A percentile compares a stretch with the other conserved stretches of the same genome.
These are phyloP conservation scores for Ganoderma multipileum DNA, from an alignment of 1,284 basidiomycete species.

Conservation along the genomic window DNA sequence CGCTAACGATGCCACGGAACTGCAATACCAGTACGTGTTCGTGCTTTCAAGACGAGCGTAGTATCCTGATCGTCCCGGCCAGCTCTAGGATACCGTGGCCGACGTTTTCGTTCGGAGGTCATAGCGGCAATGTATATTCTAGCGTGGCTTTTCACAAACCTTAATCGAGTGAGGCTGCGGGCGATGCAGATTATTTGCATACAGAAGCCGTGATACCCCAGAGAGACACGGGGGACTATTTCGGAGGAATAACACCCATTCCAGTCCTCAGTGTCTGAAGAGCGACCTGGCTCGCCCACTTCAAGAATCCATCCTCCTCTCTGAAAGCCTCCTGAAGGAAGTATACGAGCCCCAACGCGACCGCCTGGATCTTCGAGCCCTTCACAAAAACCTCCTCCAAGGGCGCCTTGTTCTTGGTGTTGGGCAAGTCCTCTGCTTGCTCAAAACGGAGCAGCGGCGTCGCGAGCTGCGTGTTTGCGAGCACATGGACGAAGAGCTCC, in stretches of 20 bases:
- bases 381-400: constrained; percentile 81
- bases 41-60: neutral
- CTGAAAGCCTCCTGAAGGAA: constrained; percentile 64
- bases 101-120: constrained; percentile 79
- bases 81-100: constrained; percentile 78
- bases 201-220: neutral
- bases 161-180: neutral
- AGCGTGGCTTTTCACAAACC: constrained; percentile 76
- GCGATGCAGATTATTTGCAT: neutral
- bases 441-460: constrained; percentile 62
- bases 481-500: constrained; percentile 70
- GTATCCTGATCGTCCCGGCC: neutral
- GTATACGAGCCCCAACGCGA: constrained; percentile 74
- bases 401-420: constrained; percentile 59
- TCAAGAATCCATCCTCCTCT: constrained; percentile 53
- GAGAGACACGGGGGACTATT: neutral
- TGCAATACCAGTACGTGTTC: constrained; percentile 67
- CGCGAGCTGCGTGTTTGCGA: constrained; percentile 76
- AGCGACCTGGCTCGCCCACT: constrained; percentile 71
- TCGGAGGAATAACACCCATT: constrained; percentile 56
- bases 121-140: constrained; percentile 73
- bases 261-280: constrained; percentile 71
- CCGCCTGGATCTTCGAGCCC: constrained; percentile 60
- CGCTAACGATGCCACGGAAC: constrained; percentile 51
- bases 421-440: constrained; percentile 40